Conservation (phyloP, 257 asterid species). For the Leonotis leonurus region DNA sequence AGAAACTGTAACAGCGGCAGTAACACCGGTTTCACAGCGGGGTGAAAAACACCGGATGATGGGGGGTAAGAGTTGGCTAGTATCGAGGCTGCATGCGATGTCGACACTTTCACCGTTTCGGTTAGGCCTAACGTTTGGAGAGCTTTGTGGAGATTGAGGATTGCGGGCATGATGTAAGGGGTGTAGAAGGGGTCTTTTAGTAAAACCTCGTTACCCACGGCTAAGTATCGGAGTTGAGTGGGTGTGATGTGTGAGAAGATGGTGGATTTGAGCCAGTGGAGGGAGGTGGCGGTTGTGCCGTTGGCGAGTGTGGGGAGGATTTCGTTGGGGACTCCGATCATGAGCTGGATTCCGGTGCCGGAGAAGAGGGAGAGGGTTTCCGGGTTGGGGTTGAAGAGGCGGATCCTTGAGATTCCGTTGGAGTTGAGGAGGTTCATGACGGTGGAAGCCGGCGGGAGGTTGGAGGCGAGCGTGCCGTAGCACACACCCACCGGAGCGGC, state of each 20-base stretch:
- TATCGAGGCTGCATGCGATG: conserved; percentile 49
- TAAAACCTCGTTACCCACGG: conserved; percentile 56
- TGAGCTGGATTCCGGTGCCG: conserved; percentile 46
- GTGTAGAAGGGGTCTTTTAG: conserved; percentile 46
- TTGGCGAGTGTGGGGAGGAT: conserved; percentile 56
- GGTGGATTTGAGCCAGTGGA: conserved; percentile 47
- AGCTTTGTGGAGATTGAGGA: conserved; percentile 41
- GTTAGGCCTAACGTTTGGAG: conserved; percentile 39
- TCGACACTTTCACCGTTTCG: conserved; percentile 38
- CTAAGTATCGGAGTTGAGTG: conserved; percentile 44
- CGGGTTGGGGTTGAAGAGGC: conserved; percentile 56
- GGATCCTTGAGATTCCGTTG: conserved; percentile 41
- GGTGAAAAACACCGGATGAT: conserved; percentile 39
- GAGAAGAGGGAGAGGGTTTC: conserved; percentile 39
- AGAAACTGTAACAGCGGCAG: conserved; percentile 40
- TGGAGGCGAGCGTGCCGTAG: conserved; percentile 49
- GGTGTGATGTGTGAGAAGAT: conserved; percentile 42
- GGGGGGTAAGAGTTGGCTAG: conserved; percentile 55
- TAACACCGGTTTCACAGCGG: conserved; percentile 20
- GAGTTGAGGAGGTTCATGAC: conserved; percentile 38
- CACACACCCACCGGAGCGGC: conserved; percentile 67
- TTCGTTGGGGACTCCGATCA: conserved; percentile 65
- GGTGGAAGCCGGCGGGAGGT: conserved; percentile 44
- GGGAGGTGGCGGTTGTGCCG: conserved; percentile 28
- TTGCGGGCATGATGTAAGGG: conserved; percentile 43